Percentiles rank a stretch among this genome's conserved stretches.
Conservation (phyloP, 129 eudicot genomes). For the Helianthus tuberosus region DNA sequence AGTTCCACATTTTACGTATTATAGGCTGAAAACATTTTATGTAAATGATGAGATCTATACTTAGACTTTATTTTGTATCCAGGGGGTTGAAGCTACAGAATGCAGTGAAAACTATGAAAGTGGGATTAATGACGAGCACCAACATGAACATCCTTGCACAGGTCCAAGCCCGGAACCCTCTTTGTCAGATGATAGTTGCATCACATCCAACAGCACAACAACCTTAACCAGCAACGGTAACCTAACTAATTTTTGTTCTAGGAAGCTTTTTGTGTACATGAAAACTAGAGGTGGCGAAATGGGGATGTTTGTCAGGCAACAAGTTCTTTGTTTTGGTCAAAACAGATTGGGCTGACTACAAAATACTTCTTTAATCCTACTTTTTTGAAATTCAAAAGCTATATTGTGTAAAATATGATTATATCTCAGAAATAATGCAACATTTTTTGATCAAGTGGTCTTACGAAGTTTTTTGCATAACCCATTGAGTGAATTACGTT, state of each 20-base stretch:
- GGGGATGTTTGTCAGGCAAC: no score
- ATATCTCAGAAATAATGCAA: no score
- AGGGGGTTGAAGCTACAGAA: conserved; percentile 57
- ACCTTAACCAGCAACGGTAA: conserved; percentile 60
- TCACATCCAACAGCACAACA: conserved; percentile 60
- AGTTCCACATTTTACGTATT: background rate
- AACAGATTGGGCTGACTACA: background rate
- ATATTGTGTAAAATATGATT: no score
- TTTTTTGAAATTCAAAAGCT: no score
- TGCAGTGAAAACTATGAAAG: background rate
- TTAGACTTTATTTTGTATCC: conserved; percentile 13
- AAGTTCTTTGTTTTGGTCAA: background rate
- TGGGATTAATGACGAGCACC: conserved; percentile 32
- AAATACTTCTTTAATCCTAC: no score
- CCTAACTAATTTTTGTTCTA: conserved; percentile 9
- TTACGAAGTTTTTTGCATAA: background rate
- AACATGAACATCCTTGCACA: conserved; percentile 36
- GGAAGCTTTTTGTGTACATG: conserved; percentile 1
- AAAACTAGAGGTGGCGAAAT: background rate
- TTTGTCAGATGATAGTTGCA: conserved; percentile 63
- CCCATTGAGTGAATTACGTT: background rate
- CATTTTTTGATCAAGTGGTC: background rate
- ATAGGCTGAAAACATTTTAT: conserved; percentile 2
- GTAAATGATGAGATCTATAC: conserved; percentile 13
- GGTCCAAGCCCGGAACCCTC: conserved; percentile 56